Percentiles rank a stretch among this genome's conserved stretches.
These are phyloP conservation scores for Corylus avellana DNA, from an alignment of 306 rosid species.

Conservation along the genomic window DNA sequence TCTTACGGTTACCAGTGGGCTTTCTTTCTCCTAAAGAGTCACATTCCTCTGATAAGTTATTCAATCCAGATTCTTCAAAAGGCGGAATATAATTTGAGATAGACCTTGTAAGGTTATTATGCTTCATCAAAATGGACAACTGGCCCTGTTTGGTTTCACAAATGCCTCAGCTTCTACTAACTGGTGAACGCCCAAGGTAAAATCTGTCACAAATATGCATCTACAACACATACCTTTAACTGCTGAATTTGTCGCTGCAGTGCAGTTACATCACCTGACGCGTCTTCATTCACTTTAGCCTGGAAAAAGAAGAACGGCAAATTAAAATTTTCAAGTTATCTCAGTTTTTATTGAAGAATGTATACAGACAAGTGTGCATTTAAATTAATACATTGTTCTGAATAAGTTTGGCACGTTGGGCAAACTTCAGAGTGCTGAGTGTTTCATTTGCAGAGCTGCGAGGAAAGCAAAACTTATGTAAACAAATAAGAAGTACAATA, in stretches of 20 bases:
- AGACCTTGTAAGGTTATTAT: conserved; percentile 34
- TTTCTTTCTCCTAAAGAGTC: conserved; percentile 33
- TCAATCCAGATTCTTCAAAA: conserved; percentile 47
- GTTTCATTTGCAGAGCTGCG: conserved; percentile 90
- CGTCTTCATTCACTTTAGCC: conserved; percentile 97
- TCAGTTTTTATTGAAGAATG: not conserved
- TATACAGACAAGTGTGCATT: not conserved
- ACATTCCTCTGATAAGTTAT: conserved; percentile 46
- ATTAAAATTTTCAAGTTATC: conserved; percentile 26
- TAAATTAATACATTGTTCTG: conserved; percentile 79
- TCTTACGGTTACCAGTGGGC: conserved; percentile 33
- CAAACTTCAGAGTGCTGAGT: conserved; percentile 93
- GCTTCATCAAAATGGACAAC: conserved; percentile 68
- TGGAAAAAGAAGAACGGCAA: conserved; percentile 23
- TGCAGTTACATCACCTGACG: conserved; percentile 84
- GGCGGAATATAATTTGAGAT: conserved; percentile 49
- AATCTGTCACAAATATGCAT: conserved; percentile 30
- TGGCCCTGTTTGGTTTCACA: conserved; percentile 63
- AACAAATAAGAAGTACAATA: conserved; percentile 18
- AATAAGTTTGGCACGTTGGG: conserved; percentile 98
- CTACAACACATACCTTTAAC: conserved; percentile 61
- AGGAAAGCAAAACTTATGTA: conserved; percentile 33
- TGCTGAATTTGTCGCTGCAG: conserved; percentile 88
- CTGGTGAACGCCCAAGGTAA: conserved; percentile 12
- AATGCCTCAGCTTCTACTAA: conserved; percentile 33